Conservation (phyloP, 345 rosid genomes). For the Lepidium sativum region DNA sequence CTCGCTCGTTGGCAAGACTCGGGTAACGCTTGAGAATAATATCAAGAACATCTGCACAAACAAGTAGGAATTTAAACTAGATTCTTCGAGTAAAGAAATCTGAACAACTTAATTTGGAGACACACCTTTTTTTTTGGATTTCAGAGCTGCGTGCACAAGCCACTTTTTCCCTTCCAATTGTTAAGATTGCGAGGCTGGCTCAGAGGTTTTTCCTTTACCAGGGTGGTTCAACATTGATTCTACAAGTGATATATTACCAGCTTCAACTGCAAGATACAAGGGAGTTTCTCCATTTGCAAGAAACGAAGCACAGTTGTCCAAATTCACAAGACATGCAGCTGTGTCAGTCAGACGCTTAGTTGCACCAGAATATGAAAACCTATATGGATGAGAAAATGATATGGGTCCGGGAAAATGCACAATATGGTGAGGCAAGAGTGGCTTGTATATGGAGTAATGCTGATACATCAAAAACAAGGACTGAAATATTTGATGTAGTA, state of each 20-base stretch:
- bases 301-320: neutral
- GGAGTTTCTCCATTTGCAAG: neutral
- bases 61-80: neutral
- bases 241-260: neutral
- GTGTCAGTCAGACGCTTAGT: neutral
- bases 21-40: neutral
- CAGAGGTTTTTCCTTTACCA: neutral
- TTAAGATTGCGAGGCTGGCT: neutral
- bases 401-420: too few relatives aligned
- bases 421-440: too few relatives aligned
- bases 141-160: neutral
- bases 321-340: neutral
- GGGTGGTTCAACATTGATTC: neutral
- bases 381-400: too few relatives aligned
- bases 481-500: too few relatives aligned
- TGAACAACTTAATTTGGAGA: neutral
- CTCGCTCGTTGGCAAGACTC: neutral
- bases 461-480: too few relatives aligned
- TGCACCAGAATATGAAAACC: too few relatives aligned
- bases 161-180: neutral
- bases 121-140: neutral
- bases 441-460: too few relatives aligned
- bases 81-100: neutral
- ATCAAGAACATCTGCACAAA: neutral
- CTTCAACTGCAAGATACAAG: neutral